Evolutionary conservation across 306 rosid genomes (phyloP), one percentile per base, ranked within the genome.

Genomic region (Luffa acutangula): DNA sequence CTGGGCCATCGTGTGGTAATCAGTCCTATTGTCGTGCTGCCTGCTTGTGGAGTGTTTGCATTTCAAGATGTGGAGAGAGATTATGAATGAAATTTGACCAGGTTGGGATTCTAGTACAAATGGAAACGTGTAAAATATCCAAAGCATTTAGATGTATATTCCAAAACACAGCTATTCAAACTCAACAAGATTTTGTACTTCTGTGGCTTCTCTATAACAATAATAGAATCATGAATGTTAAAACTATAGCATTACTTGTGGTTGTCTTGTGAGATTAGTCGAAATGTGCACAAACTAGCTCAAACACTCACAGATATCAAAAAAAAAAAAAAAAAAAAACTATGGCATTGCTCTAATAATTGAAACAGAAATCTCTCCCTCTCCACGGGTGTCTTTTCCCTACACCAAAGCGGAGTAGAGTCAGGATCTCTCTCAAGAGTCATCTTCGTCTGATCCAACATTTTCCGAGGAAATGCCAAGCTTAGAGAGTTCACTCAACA

Each of bases 401-500:
- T 52, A 31, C 36, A 34, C 66, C 46, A 18, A 76, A 11, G 18
- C 9, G 15, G 48, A 52, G 48, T 17, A n/a, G n/a, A 34, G 69
- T 14, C 12, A 3, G 72, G 57, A 21, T 21, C 39, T 71, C 41
- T 15, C 78, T 75, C 63, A 52, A 17, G 78, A 6, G 33, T 75
- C 64, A 4, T 75, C 78, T 52, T 52, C 63, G 25, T 52, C 78
- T 75, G 64, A 75, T 52, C 78, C 63, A 51, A 75, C 33, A 75
- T 34, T 75, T 9, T 11, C 45, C 18, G 63, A 92, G 77, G 96
- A 89, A 79, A 89, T 83, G 86, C 93, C 83, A 71, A 90, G 87
- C 87, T 84, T 93, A 46, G 98, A 88, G 48, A 93, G 80, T 85
- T 91, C 98, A 59, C 60, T 85, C 85, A 96, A 85, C 58, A 91